These are phyloP conservation scores for Spergularia marina DNA, from an alignment of 148 eudicot species.

Conservation along the genomic window DNA sequence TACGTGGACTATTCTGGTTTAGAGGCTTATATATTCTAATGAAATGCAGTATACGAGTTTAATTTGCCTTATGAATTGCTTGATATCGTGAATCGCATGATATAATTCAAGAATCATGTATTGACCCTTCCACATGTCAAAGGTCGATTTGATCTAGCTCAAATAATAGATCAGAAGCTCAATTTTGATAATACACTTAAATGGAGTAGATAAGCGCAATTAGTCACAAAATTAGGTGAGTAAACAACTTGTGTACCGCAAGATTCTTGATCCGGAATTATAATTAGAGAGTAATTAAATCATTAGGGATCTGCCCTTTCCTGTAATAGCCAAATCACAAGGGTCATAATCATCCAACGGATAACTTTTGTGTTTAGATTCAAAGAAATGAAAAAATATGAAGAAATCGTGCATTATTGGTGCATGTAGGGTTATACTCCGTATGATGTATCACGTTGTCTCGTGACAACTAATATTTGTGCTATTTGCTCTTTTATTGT, in stretches of 20 bases:
- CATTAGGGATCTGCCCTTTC: neutral
- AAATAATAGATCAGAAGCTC: conserved; percentile 8
- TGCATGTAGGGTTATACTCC: no score
- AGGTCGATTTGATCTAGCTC: neutral
- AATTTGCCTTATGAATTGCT: neutral
- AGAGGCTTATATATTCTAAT: no score
- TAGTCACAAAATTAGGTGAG: neutral
- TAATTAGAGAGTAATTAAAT: neutral
- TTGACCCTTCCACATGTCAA: neutral
- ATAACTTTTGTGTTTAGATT: neutral
- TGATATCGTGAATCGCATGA: conserved; percentile 1
- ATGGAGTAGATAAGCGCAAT: neutral
- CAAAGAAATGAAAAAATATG: neutral
- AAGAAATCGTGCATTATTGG: neutral
- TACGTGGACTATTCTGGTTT: no score
- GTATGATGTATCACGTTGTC: no score
- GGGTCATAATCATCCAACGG: neutral
- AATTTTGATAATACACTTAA: neutral
- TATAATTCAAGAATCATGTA: neutral
- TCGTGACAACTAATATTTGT: no score
- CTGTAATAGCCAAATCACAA: neutral
- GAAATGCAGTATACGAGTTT: neutral
- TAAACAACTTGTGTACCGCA: neutral
- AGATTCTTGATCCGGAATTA: neutral
- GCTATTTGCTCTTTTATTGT: no score